A percentile compares a stretch with the other conserved stretches of the same genome.
Evolutionary conservation across 2,329 filamentous ascomycete species (phyloP).

Genomic region (Cordyceps pruinosa): DNA sequence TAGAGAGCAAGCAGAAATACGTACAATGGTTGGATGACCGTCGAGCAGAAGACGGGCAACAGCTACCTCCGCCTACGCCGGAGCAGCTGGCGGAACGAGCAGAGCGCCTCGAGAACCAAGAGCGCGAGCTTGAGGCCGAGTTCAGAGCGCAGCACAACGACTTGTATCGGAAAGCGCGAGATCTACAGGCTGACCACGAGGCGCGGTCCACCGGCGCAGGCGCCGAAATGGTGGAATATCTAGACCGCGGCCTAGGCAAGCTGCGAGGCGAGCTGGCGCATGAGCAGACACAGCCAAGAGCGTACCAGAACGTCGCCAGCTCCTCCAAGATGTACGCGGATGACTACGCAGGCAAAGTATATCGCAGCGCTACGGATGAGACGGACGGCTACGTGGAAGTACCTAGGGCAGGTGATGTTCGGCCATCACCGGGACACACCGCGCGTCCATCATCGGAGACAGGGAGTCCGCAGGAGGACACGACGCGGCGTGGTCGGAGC

Average conservation of each 20-base stretch:
- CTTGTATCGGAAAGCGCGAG: slow-evolving; percentile 38
- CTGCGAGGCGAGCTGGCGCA: slow-evolving; percentile 26
- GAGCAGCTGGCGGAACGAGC: slow-evolving; percentile 33
- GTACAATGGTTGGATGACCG: slow-evolving; percentile 38
- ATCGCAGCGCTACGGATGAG: slow-evolving; percentile 20
- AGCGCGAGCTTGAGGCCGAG: slow-evolving; percentile 43
- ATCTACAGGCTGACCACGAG: slow-evolving; percentile 23
- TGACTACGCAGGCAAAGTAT: slow-evolving; percentile 21
- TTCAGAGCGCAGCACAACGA: slow-evolving; percentile 39
- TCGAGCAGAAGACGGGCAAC: slow-evolving; percentile 35
- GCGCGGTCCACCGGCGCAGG: slow-evolving; percentile 34
- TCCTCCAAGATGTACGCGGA: slow-evolving; percentile 27
- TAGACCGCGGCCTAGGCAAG: slow-evolving; percentile 40
- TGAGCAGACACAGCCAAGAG: neutral
- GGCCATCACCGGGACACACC: slow-evolving; percentile 13
- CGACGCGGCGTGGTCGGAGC: slow-evolving; percentile 19
- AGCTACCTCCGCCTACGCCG: slow-evolving; percentile 31
- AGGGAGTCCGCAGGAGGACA: slow-evolving; percentile 15
- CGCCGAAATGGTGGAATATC: slow-evolving; percentile 41
- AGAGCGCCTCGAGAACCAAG: slow-evolving; percentile 36
- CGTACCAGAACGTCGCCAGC: slow-evolving; percentile 7
- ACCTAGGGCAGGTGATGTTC: slow-evolving; percentile 20
- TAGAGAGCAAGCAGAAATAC: slow-evolving; percentile 33
- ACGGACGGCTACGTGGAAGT: slow-evolving; percentile 31
- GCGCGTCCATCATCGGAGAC: slow-evolving; percentile 15